Percentiles rank a stretch among this genome's conserved stretches.
Evolutionary conservation across 108 stramenopile species (phyloP).

Genomic region (Chaetoceros muelleri): DNA sequence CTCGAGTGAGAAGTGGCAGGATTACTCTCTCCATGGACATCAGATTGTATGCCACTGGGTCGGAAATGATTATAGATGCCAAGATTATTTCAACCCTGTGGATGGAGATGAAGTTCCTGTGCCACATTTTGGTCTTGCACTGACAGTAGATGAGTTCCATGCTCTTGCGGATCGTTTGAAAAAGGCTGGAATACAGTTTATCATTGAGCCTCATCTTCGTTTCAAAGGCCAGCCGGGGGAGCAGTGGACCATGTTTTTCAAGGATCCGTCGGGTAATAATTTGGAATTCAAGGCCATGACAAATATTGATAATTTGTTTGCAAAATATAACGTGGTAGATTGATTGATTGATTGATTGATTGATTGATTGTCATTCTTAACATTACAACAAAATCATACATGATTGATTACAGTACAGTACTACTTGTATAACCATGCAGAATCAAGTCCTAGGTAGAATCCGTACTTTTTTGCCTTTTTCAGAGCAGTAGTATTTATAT

Average conservation of each 20-base stretch:
- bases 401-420: no score
- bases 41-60: slow-evolving; percentile 95
- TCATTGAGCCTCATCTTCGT: slow-evolving; percentile 90
- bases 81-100: slow-evolving; percentile 95
- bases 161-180: slow-evolving; percentile 68
- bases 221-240: slow-evolving; percentile 93
- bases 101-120: slow-evolving; percentile 99
- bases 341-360: no score
- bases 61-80: slow-evolving; percentile 82
- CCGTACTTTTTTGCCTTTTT: slow-evolving; percentile 49
- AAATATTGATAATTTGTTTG: slow-evolving; percentile 87
- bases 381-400: no score
- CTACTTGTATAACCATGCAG: slow-evolving; percentile 51
- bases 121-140: slow-evolving; percentile 89
- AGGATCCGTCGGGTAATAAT: slow-evolving; percentile 90
- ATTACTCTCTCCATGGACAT: slow-evolving; percentile 90
- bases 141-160: slow-evolving; percentile 87
- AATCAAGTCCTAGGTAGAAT: slow-evolving; percentile 80
- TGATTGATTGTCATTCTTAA: no score
- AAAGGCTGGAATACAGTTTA: slow-evolving; percentile 60
- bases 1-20: slow-evolving; percentile 89
- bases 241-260: slow-evolving; percentile 83
- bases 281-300: slow-evolving; percentile 99
- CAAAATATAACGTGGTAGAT: slow-evolving; percentile 86
- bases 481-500: slow-evolving; percentile 31